phyloP scores from a whole-genome alignment of 352 stramenopile genomes.

The Saprolegnia parasitica region DNA sequence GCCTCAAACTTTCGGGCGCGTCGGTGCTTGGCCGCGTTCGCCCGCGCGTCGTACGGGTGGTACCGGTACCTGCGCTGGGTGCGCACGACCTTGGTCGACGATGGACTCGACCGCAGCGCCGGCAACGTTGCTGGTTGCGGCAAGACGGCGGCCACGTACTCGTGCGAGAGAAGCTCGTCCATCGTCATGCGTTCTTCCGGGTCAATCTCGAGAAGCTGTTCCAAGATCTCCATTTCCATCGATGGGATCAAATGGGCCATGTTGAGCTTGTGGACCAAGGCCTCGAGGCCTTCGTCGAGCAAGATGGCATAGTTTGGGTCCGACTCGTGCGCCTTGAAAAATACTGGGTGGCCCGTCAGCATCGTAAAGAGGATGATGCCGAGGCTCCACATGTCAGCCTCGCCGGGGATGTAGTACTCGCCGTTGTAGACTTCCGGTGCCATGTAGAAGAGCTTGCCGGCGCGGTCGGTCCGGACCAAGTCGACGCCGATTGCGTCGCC shows the following conservation, averaged over 20 bases:
- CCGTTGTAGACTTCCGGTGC: constrained; percentile 46
- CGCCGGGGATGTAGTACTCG: constrained; percentile 21
- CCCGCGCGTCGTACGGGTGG: constrained; percentile 8
- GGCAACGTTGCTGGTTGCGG: neutral
- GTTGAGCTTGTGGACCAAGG: constrained; percentile 39
- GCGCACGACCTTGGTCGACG: neutral
- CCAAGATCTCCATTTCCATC: constrained; percentile 39
- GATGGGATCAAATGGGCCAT: constrained; percentile 31
- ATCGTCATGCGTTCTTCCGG: constrained; percentile 35
- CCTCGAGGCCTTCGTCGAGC: constrained; percentile 35
- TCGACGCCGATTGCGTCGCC: constrained; percentile 49
- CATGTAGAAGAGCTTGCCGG: constrained; percentile 44
- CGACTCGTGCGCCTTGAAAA: constrained; percentile 52
- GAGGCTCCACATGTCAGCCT: constrained; percentile 41
- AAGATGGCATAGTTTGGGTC: constrained; percentile 74
- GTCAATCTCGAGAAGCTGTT: constrained; percentile 41
- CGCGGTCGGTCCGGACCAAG: constrained; percentile 38
- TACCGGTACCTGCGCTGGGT: neutral
- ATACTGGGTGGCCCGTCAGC: constrained; percentile 29
- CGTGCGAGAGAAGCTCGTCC: constrained; percentile 37
- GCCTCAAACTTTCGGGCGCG: constrained; percentile 3
- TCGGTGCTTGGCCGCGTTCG: constrained; percentile 8
- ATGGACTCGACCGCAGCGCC: neutral
- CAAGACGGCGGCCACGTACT: constrained; percentile 34
- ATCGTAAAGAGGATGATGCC: constrained; percentile 34